These are phyloP conservation scores for Mariannaea sp. DNA, from an alignment of 2,329 filamentous ascomycete species.

Conservation along the genomic window DNA sequence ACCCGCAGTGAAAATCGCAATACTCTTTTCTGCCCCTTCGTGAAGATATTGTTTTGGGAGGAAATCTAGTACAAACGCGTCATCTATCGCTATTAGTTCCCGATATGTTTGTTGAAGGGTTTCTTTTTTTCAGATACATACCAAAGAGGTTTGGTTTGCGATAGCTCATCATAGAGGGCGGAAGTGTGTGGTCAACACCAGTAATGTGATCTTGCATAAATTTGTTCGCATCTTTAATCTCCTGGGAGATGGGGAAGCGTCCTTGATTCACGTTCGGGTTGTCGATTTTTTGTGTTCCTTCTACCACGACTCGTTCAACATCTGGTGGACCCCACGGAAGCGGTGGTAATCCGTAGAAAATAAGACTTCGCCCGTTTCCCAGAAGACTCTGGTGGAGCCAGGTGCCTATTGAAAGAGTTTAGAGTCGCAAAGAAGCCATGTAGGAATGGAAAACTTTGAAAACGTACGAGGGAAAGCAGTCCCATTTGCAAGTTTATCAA, in stretches of 20 bases:
- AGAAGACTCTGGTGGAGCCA: conserved; percentile 10
- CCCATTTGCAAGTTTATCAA: background rate
- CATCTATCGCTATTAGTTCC: conserved; percentile 13
- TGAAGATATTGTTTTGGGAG: conserved; percentile 20
- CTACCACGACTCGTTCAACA: conserved; percentile 13
- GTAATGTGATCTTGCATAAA: conserved; percentile 4
- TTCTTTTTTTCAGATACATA: too few relatives aligned
- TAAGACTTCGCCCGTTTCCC: conserved; percentile 2
- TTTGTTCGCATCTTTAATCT: conserved; percentile 11
- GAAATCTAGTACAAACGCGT: conserved; percentile 28
- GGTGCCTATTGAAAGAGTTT: background rate
- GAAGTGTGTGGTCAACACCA: conserved; percentile 8
- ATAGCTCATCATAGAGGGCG: conserved; percentile 7
- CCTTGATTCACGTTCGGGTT: background rate
- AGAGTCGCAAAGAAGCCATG: background rate
- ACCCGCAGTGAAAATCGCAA: conserved; percentile 20
- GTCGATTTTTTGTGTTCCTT: conserved; percentile 1
- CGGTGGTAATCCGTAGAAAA: conserved; percentile 17
- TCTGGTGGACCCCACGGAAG: conserved; percentile 17
- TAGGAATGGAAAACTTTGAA: too few relatives aligned
- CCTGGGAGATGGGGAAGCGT: background rate
- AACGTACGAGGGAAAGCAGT: conserved; percentile 18
- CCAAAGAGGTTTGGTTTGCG: conserved; percentile 9
- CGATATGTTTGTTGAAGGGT: background rate
- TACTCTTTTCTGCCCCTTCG: conserved; percentile 16